Base-by-base conservation (phyloP, 306 rosid species). In the Glycine tomentella region DNA sequence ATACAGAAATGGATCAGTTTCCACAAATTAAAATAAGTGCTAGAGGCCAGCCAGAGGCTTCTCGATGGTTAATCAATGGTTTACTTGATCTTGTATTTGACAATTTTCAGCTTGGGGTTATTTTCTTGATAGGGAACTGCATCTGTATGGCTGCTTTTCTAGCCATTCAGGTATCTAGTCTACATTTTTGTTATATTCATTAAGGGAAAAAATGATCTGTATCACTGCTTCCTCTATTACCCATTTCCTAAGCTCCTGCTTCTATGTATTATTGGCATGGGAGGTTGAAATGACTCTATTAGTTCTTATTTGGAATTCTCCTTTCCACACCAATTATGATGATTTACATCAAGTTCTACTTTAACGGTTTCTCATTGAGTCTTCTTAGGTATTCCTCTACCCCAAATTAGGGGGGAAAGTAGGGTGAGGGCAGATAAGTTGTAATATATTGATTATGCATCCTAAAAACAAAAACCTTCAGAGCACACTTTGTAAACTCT, bases 101-200 rank as follows among this genome's bases (percentile, higher is more conserved):
- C 71, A 80, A 85, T 72, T 95, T 95, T 84, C 97, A 95, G 76
- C 76, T 93, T 77, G 99, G 99, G 68, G 94, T 91, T 46, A 46
- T 95, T 55, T 95, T 97, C 89, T 88, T 95, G 86, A 84, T 95
- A 67, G 99, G 97, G 72, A 95, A 92, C 84, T 93, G 97, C 82
- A 88, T 95, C 76, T 95, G 99, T 90, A 92, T 95, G 99, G 99
- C 97, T 81, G 89, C 93, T 45, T 93, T 81, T 87, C 77, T 95
- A 71, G 92, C 97, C 79, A 87, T 93, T 84, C 99, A 94, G 94
- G 98, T 94, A 80, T 72, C 31, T 25, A 25, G 2, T 25, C 31
- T 25, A 25, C 31, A 25, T 25, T 25, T 25, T 25, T 25, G 31
- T 25, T 25, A 25, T 25, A 2, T 25, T 25, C 31, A 25, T 25